Evolutionary conservation across 345 rosid genomes (phyloP).

Genomic region (Ceriops tagal): DNA sequence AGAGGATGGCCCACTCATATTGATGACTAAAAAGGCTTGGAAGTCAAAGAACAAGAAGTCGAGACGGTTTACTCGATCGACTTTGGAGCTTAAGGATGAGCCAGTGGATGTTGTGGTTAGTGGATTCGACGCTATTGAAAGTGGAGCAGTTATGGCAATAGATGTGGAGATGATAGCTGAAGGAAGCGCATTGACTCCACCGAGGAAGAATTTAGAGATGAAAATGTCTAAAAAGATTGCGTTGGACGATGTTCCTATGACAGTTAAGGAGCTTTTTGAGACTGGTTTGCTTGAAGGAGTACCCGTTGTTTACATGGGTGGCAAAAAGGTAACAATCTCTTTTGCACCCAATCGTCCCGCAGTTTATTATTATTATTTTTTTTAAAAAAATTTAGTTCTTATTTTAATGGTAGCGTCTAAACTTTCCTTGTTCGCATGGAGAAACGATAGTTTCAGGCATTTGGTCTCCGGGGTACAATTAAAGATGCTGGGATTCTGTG

Average conservation of each 20-base stretch:
- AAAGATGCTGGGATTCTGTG: conserved; percentile 90
- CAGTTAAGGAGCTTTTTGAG: conserved; percentile 88
- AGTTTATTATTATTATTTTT: background rate
- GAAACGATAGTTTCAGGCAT: conserved; percentile 53
- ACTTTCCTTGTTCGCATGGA: background rate
- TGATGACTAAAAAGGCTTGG: conserved; percentile 15
- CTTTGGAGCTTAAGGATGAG: conserved; percentile 28
- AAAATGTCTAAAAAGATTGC: conserved; percentile 53
- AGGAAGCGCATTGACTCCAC: conserved; percentile 41
- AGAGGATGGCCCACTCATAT: background rate
- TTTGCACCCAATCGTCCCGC: background rate
- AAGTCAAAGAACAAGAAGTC: conserved; percentile 23
- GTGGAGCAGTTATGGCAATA: conserved; percentile 30
- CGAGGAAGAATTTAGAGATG: conserved; percentile 49
- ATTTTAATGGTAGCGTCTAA: background rate
- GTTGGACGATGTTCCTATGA: conserved; percentile 54
- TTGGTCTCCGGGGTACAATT: conserved; percentile 87
- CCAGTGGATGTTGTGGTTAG: conserved; percentile 31
- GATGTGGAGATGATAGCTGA: conserved; percentile 51
- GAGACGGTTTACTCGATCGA: conserved; percentile 29
- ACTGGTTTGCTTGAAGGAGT: conserved; percentile 88
- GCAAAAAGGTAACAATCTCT: conserved; percentile 53
- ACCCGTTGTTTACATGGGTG: conserved; percentile 83
- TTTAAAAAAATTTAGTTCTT: background rate
- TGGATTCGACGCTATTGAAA: conserved; percentile 37